Conservation (phyloP, 192 early-diverging fungal species). For the Geranomyces michiganensis region DNA sequence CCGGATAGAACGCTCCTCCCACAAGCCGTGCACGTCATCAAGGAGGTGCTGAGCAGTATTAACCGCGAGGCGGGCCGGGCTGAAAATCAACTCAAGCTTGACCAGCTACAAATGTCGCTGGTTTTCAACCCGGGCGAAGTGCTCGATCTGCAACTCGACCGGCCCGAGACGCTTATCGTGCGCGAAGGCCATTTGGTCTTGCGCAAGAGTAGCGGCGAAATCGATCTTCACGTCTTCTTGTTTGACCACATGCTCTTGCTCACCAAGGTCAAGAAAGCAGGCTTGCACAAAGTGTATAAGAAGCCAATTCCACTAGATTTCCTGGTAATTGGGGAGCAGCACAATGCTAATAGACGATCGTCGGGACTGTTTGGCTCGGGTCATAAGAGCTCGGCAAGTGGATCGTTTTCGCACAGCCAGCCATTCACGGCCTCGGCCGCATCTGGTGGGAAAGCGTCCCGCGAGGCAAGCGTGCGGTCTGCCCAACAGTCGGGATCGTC, state of each 20-base stretch:
- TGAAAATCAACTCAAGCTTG: conserved; percentile 82
- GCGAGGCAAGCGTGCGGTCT: not conserved
- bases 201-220: conserved; percentile 60
- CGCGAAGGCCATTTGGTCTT: conserved; percentile 77
- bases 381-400: not conserved
- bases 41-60: conserved; percentile 73
- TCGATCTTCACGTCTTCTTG: conserved; percentile 76
- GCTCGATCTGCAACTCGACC: conserved; percentile 62
- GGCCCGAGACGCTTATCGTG: conserved; percentile 71
- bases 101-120: conserved; percentile 73
- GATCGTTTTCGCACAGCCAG: not conserved
- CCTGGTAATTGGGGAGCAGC: conserved; percentile 41
- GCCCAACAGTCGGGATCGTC: not conserved
- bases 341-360: conserved; percentile 6
- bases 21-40: conserved; percentile 72
- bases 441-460: not conserved
- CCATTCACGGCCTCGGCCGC: not conserved
- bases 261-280: conserved; percentile 44
- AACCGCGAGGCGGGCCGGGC: conserved; percentile 88
- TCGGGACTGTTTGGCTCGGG: conserved; percentile 34
- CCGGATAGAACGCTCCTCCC: conserved; percentile 77
- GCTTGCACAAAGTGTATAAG: conserved; percentile 58
- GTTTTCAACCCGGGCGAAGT: conserved; percentile 37
- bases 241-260: conserved; percentile 74
- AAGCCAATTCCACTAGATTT: conserved; percentile 84